A percentile compares a stretch with the other conserved stretches of the same genome.
Conservation (phyloP, 2,329 filamentous ascomycete genomes). For the Epichloe baconii region DNA sequence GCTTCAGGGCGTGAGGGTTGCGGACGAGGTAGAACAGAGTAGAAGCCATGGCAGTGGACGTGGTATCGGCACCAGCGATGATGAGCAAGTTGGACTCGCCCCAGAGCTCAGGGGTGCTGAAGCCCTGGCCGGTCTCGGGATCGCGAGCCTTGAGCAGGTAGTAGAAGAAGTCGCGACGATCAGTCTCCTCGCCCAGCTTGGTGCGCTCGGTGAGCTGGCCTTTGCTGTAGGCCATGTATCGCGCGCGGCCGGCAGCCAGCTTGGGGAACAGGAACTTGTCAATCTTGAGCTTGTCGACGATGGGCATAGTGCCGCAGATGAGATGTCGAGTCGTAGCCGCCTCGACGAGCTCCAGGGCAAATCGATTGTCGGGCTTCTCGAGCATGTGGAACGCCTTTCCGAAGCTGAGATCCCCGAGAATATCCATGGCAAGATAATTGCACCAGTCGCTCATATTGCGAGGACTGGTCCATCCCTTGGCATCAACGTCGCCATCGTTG, state of each 20-base stretch:
- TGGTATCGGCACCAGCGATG: conserved; percentile 60
- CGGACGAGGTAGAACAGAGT: conserved; percentile 51
- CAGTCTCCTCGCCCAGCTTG: conserved; percentile 50
- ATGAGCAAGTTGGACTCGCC: conserved; percentile 58
- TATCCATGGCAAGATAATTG: conserved; percentile 50
- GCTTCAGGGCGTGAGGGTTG: conserved; percentile 32
- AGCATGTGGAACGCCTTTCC: conserved; percentile 52
- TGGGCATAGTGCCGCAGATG: conserved; percentile 59
- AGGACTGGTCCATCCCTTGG: conserved; percentile 43
- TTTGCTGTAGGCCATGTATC: conserved; percentile 60
- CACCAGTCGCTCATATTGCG: conserved; percentile 53
- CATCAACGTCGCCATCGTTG: conserved; percentile 25
- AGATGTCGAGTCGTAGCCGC: conserved; percentile 56
- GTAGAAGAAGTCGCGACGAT: conserved; percentile 64
- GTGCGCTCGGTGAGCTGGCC: conserved; percentile 53
- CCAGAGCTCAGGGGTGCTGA: conserved; percentile 54
- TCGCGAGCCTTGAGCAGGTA: conserved; percentile 60
- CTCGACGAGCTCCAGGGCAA: conserved; percentile 54
- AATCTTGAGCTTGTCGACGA: conserved; percentile 51
- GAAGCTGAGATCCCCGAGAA: conserved; percentile 46
- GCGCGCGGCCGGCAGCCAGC: conserved; percentile 51
- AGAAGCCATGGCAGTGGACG: conserved; percentile 52
- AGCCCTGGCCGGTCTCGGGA: conserved; percentile 55
- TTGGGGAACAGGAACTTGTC: conserved; percentile 56
- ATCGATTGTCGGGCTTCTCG: conserved; percentile 45